Evolutionary conservation across 192 early-diverging fungal species (phyloP).

Genomic region (Chytriomyces sp.): DNA sequence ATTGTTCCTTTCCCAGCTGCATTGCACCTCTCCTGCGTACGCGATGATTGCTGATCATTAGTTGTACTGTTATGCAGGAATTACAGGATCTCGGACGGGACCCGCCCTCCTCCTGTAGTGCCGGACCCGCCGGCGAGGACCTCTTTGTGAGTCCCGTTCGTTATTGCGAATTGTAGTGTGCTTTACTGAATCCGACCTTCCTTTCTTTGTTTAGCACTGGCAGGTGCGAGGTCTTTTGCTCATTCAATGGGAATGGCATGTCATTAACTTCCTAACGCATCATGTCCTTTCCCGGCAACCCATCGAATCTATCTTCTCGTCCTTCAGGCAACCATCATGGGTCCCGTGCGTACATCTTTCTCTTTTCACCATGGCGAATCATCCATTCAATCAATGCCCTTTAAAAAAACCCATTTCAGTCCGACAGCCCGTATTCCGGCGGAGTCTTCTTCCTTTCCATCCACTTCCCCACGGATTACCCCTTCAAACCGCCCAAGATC

Average conservation of each 20-base stretch:
- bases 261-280: neutral
- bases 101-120: slow-evolving; percentile 97
- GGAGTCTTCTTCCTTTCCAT: slow-evolving; percentile 98
- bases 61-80: slow-evolving; percentile 48
- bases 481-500: slow-evolving; percentile 57
- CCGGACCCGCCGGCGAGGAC: slow-evolving; percentile 91
- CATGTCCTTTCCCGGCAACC: neutral
- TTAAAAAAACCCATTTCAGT: no score
- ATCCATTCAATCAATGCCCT: no score
- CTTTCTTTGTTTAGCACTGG: slow-evolving; percentile 27
- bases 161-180: neutral
- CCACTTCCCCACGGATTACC: slow-evolving; percentile 83
- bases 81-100: slow-evolving; percentile 94
- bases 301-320: neutral
- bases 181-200: neutral
- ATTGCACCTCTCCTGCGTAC: no score
- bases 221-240: slow-evolving; percentile 22
- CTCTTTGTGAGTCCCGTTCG: slow-evolving; percentile 50
- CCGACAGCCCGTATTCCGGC: slow-evolving; percentile 87
- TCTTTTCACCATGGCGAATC: no score
- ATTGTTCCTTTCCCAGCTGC: no score
- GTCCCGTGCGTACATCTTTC: slow-evolving; percentile 70
- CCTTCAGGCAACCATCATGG: slow-evolving; percentile 92
- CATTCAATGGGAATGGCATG: neutral
- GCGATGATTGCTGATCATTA: slow-evolving; percentile 12